Evolutionary conservation across 2,329 filamentous ascomycete species (phyloP), one percentile per base, ranked within the genome.

Genomic region (Chaetomiaceae sp.): DNA sequence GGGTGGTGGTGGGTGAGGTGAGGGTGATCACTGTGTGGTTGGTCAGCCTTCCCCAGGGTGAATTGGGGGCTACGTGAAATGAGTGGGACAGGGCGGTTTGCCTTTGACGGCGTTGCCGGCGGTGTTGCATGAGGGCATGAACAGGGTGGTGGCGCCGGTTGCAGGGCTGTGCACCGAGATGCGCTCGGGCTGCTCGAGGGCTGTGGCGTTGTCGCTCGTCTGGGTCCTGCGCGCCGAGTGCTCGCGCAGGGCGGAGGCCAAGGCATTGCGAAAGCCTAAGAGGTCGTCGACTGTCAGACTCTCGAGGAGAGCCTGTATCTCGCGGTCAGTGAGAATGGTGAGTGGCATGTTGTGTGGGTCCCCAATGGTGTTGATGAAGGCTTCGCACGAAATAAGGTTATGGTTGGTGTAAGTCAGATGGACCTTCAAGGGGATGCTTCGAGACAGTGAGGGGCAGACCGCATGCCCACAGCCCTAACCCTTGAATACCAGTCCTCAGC

Each of bases 121-220:
- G 0, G 77, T 76, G 48, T 80, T 80, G 19, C 75, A 79, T 1
- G 83, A 83, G 0, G 85, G 85, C 81, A 88, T 88, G 60, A 88
- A 88, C 18, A 88, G 66, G 2, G 82, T 86, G 15, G 78, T 83
- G 24, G 73, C 69, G 33, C 72, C 72, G 14, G 73, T 75, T 0
- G 61, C 62, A 1, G 65, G 60, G 20, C 74, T 75, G 33, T 71
- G 61, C 7, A 79, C 68, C 0, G 70, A 65, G 9, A 71, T 71
- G 26, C 77, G 70, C 46, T 72, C 68, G 6, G 79, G 80, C 55
- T 83, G 78, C 53, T 81, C n/a, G n/a, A n/a, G n/a, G n/a, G n/a
- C n/a, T n/a, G n/a, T n/a, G n/a, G n/a, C n/a, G n/a, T n/a, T n/a
- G n/a, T n/a, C n/a, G n/a, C 14, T 63, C 60, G n/a, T n/a, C n/a